Conservation (phyloP, 2,329 filamentous ascomycete genomes). For the Diplodia sapinea region DNA sequence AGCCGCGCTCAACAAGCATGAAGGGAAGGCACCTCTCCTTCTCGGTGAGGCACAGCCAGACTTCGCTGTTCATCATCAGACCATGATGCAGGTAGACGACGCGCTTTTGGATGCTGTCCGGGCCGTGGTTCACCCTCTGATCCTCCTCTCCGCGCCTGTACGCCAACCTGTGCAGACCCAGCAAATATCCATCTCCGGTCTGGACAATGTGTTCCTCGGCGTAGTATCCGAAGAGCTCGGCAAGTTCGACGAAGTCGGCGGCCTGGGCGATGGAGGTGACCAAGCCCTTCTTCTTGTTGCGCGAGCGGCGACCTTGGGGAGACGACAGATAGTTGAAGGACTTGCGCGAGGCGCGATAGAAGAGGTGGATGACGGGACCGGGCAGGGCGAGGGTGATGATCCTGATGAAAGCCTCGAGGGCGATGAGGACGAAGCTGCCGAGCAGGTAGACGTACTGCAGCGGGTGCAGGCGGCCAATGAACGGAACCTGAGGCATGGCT, state of each 20-base stretch:
- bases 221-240: conserved; percentile 86
- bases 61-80: conserved; percentile 97
- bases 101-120: conserved; percentile 73
- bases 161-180: conserved; percentile 86
- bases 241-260: conserved; percentile 92
- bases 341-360: conserved; percentile 79
- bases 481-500: conserved; percentile 63
- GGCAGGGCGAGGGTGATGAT: conserved; percentile 87
- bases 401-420: conserved; percentile 81
- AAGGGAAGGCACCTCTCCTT: conserved; percentile 86
- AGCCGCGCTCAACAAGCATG: conserved; percentile 84
- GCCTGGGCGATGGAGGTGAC: conserved; percentile 82
- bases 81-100: conserved; percentile 96
- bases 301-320: conserved; percentile 69
- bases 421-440: conserved; percentile 80
- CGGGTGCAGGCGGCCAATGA: conserved; percentile 64
- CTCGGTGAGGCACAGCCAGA: conserved; percentile 94
- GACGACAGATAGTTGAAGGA: conserved; percentile 81
- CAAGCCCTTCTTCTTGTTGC: conserved; percentile 73
- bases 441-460: conserved; percentile 87
- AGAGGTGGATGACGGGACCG: conserved; percentile 78
- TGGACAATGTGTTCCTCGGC: conserved; percentile 96
- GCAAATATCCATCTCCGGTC: conserved; percentile 89
- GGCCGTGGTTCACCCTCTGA: conserved; percentile 75
- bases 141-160: conserved; percentile 83